Evolutionary conservation across 129 eudicot species (phyloP).

Genomic region (Escallonia rubra): DNA sequence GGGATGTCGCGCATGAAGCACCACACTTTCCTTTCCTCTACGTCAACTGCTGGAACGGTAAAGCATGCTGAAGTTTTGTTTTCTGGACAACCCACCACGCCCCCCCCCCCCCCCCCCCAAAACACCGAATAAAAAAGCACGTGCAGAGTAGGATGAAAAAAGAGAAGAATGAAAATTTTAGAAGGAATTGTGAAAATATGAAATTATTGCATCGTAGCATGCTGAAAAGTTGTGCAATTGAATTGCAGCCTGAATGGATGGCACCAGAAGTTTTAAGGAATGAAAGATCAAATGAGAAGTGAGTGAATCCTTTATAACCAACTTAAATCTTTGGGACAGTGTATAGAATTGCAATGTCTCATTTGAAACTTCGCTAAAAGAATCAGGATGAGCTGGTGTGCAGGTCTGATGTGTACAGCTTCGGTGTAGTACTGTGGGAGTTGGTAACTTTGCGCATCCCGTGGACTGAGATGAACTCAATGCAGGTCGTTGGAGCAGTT

Average conservation of each 20-base stretch:
- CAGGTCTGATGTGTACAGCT: constrained; percentile 83
- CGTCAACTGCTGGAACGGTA: constrained; percentile 98
- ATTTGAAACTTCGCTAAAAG: constrained; percentile 1
- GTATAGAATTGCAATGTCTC: background rate
- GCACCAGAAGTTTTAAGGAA: constrained; percentile 96
- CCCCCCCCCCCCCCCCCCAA: background rate
- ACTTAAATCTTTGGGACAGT: background rate
- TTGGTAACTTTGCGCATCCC: constrained; percentile 79
- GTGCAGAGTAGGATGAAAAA: background rate
- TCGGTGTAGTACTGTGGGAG: constrained; percentile 89
- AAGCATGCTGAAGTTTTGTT: constrained; percentile 1
- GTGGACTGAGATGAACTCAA: constrained; percentile 88
- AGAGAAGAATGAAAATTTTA: background rate
- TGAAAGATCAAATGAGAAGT: constrained; percentile 94
- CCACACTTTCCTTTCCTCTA: constrained; percentile 85
- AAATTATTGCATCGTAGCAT: background rate
- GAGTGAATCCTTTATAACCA: constrained; percentile 22
- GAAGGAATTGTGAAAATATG: background rate
- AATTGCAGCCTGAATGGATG: constrained; percentile 99
- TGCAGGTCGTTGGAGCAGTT: constrained; percentile 98
- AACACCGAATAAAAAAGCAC: background rate
- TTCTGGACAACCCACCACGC: no score
- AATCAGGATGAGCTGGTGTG: background rate
- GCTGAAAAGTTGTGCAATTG: constrained; percentile 15
- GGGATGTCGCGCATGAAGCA: constrained; percentile 95